Percentiles rank a stretch among this genome's conserved stretches.
Evolutionary conservation across 2,329 filamentous ascomycete species (phyloP).

Genomic region (Hyphodiscus sp.): DNA sequence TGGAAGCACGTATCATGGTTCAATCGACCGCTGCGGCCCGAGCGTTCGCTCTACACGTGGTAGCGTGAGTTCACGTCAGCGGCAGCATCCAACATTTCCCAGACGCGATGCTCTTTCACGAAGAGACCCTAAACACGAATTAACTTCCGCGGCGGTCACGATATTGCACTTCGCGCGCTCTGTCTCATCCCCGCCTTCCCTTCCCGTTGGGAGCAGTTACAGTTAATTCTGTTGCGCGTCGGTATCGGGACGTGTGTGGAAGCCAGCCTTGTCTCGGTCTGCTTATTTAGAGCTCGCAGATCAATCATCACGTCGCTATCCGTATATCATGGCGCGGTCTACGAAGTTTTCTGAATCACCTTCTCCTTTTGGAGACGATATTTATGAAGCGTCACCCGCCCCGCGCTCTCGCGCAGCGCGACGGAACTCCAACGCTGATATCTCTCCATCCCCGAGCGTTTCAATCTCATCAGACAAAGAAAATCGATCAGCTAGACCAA

Average conservation of each 20-base stretch:
- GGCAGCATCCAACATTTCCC: constrained; percentile 2
- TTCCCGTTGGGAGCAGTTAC: not conserved
- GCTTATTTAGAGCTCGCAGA: not conserved
- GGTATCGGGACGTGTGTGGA: not conserved
- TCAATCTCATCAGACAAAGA: constrained; percentile 42
- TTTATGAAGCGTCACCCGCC: constrained; percentile 27
- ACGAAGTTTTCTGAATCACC: constrained; percentile 26
- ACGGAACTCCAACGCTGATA: constrained; percentile 5
- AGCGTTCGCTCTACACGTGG: not conserved
- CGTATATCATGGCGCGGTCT: constrained; percentile 11
- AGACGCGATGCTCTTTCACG: constrained; percentile 1
- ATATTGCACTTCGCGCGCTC: not conserved
- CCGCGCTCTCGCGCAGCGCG: constrained; percentile 11
- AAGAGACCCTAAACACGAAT: not conserved
- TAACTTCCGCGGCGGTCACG: not conserved
- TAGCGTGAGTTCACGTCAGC: not conserved
- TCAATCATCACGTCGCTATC: not conserved
- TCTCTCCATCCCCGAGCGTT: constrained; percentile 28
- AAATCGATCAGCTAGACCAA: constrained; percentile 30
- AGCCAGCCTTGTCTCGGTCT: not conserved
- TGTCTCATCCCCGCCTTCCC: not conserved
- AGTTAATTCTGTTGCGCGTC: not conserved
- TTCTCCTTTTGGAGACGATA: constrained; percentile 23
- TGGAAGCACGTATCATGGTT: too few relatives aligned
- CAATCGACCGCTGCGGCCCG: too few relatives aligned